phyloP scores from a whole-genome alignment of 148 eudicot species.

The Camellia granthamiana region DNA sequence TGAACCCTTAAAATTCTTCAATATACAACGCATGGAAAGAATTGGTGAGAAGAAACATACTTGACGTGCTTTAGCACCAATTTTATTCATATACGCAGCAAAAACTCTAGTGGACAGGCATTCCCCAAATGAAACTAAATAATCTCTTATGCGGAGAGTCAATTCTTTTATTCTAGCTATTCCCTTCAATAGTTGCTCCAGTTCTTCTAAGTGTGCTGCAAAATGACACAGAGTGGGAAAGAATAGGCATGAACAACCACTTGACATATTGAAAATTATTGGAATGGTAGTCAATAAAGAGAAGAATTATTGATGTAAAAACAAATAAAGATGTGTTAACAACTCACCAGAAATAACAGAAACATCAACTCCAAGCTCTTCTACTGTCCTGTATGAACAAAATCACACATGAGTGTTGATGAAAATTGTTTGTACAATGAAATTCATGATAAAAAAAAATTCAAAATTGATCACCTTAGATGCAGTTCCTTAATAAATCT shows the following conservation, averaged over 20 bases:
- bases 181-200: constrained; percentile 59
- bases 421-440: neutral
- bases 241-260: neutral
- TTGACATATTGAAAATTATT: neutral
- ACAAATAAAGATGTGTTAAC: neutral
- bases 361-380: constrained; percentile 42
- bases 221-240: neutral
- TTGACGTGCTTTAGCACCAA: constrained; percentile 54
- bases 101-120: constrained; percentile 61
- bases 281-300: neutral
- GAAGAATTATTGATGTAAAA: constrained; percentile 2
- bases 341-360: constrained; percentile 43
- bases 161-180: constrained; percentile 62
- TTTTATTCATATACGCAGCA: constrained; percentile 49
- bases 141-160: constrained; percentile 51
- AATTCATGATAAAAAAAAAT: neutral
- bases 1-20: neutral
- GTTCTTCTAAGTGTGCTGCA: constrained; percentile 46
- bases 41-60: constrained; percentile 29
- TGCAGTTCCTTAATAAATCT: constrained; percentile 45
- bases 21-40: constrained; percentile 1
- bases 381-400: constrained; percentile 31
- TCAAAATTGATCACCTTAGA: constrained; percentile 20
- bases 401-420: neutral
- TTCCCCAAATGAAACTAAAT: constrained; percentile 65